These are phyloP conservation scores for Eimeria acervulina DNA, from an alignment of 169 alveolate species.

Conservation along the genomic window DNA sequence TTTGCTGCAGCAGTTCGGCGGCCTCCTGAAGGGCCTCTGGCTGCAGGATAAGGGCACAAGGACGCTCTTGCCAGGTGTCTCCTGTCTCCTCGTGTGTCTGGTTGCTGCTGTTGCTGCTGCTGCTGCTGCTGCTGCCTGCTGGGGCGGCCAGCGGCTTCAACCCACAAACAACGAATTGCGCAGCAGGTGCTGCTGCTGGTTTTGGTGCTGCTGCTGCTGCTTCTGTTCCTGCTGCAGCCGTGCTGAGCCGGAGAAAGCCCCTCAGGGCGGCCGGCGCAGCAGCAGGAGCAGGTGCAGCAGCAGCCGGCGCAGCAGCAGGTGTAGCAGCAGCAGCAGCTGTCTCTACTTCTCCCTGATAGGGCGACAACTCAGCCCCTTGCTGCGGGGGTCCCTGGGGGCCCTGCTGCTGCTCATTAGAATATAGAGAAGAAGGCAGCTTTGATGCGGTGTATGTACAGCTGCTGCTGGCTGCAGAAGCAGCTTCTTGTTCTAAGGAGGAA, in stretches of 20 bases:
- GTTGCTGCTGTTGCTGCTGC: slow-evolving; percentile 47
- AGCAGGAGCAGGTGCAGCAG: not conserved
- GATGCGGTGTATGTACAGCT: not conserved
- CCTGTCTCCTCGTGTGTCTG: not conserved
- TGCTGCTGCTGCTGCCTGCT: slow-evolving; percentile 52
- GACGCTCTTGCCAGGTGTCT: not conserved
- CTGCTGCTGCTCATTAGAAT: not conserved
- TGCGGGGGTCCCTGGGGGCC: not conserved
- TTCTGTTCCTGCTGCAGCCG: not conserved
- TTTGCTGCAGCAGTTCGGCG: slow-evolving; percentile 37
- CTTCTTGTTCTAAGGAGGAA: not conserved
- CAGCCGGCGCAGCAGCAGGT: not conserved
- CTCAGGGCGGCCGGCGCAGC: not conserved
- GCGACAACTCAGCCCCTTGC: not conserved
- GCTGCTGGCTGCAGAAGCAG: not conserved
- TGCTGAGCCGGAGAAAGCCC: not conserved
- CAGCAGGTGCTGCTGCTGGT: slow-evolving; percentile 32
- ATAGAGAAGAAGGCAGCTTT: not conserved
- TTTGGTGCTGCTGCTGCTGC: not conserved
- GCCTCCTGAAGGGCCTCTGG: not conserved
- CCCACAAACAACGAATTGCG: not conserved
- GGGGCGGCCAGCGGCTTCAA: not conserved
- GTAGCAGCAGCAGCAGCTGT: slow-evolving; percentile 10
- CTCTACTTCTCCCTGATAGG: not conserved
- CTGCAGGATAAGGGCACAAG: not conserved